Base-by-base conservation (phyloP, 2,329 filamentous ascomycete species). In the Exserohilum rostratum region DNA sequence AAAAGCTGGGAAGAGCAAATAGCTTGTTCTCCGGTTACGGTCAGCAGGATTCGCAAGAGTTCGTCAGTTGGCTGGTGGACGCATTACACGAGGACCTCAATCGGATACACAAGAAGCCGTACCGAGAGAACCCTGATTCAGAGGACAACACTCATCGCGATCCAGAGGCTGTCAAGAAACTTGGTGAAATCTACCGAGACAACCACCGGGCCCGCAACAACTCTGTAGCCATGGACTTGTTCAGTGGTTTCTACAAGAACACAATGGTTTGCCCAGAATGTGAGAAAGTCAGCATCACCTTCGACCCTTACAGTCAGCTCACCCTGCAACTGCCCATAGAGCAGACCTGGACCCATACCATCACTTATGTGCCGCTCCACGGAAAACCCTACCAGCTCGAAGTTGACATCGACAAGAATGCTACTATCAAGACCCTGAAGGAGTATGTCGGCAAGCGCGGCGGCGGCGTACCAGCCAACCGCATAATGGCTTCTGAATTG, bases 1-100 rank as follows among this genome's bases (percentile, higher is more conserved):
- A 82, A 30, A 87, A 86, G 2, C 88, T 98, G 52, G 92, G 93
- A 34, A 85, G 86, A 55, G 90, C 90, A 68, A 90, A 91, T 33
- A 87, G 90, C 11, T 86, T 91, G 11, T 98, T 99, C 71, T 93
- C 92, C 2, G 93, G 93, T 3, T 98, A 95, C 77, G 91, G 90
- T 3, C 95, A 99, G 73, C 95, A 99, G 72, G 95, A 99, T 72
- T 96, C 95, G 0, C 95, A 99, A 68, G 95, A 99, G 69, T 98
- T 99, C 56, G 81, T 99, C 17, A 92, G 95, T 35, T 98, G 97
- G 73, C 82, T 99, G 11, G 87, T 99, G 6, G 95, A 99, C 74
- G 93, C 90, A 5, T 81, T 99, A 1, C 93, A 98, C 67, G 95
- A 99, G 75, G 95, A 99, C 72, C 80, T 99, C 37, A 99, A 96